Evolutionary conservation across 805 yeast species (phyloP).

Genomic region (Hemisphaericaspora nanyangensis): DNA sequence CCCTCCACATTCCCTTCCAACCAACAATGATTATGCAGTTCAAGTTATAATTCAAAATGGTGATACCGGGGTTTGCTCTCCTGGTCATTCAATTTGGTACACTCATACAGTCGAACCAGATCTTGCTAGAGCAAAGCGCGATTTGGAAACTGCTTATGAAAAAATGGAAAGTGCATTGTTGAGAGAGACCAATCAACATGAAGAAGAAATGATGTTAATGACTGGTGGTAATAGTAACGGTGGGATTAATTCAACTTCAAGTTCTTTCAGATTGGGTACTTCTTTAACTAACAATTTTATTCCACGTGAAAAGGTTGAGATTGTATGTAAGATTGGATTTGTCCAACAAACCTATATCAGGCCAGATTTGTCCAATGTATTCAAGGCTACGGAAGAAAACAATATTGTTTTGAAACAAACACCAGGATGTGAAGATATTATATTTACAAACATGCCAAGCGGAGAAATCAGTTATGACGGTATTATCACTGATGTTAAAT

Average conservation of each 20-base stretch:
- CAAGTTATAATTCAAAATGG: conserved; percentile 87
- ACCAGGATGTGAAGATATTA: conserved; percentile 32
- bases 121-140: conserved; percentile 65
- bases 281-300: conserved; percentile 73
- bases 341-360: conserved; percentile 34
- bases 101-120: conserved; percentile 69
- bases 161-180: conserved; percentile 77
- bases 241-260: conserved; percentile 40
- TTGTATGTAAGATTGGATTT: conserved; percentile 39
- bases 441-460: conserved; percentile 63
- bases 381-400: conserved; percentile 25
- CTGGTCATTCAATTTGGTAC: conserved; percentile 89
- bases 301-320: conserved; percentile 63
- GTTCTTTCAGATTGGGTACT: conserved; percentile 82
- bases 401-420: conserved; percentile 21
- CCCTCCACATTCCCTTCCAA: conserved; percentile 77
- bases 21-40: conserved; percentile 65
- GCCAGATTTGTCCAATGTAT: conserved; percentile 37
- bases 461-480: conserved; percentile 92
- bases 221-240: conserved; percentile 42
- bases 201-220: conserved; percentile 4
- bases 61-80: conserved; percentile 82
- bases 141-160: conserved; percentile 73
- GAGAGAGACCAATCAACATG: conserved; percentile 64
- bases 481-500: conserved; percentile 73